A percentile compares a stretch with the other conserved stretches of the same genome.
phyloP scores from a whole-genome alignment of 2,329 filamentous ascomycete species.

The Penicillium janthinellum region DNA sequence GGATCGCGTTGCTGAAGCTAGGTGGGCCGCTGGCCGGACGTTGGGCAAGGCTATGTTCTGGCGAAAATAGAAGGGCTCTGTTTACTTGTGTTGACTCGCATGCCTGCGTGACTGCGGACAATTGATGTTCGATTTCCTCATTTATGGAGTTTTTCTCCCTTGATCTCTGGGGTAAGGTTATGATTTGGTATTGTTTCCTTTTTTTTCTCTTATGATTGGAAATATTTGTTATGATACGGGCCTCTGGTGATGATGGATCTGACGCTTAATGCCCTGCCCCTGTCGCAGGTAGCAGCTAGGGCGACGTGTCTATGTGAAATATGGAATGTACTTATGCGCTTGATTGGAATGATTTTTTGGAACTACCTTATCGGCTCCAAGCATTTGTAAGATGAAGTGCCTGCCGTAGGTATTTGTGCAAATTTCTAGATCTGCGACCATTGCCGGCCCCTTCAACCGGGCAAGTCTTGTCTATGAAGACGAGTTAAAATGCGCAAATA shows the following conservation, averaged over 20 bases:
- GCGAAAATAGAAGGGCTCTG: slow-evolving; percentile 34
- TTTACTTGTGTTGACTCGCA: slow-evolving; percentile 1
- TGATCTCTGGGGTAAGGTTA: neutral
- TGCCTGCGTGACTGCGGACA: neutral
- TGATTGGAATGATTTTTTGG: neutral
- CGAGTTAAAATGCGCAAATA: too few species aligned
- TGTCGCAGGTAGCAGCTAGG: neutral
- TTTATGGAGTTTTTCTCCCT: slow-evolving; percentile 4
- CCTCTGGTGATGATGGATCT: slow-evolving; percentile 1
- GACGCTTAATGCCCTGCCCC: neutral
- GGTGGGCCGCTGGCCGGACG: slow-evolving; percentile 38
- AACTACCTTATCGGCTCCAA: neutral
- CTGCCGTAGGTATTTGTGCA: neutral
- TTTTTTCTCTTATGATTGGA: slow-evolving; percentile 24
- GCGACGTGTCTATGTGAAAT: neutral
- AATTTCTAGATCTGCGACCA: too few species aligned
- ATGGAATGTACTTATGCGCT: slow-evolving; percentile 3
- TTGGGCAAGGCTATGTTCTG: slow-evolving; percentile 44
- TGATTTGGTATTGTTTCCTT: slow-evolving; percentile 1
- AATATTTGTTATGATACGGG: slow-evolving; percentile 25
- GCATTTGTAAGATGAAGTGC: neutral
- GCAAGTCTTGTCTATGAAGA: too few species aligned
- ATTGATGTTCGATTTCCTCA: slow-evolving; percentile 2
- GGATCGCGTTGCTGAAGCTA: slow-evolving; percentile 39
- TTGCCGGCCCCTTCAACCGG: too few species aligned